Evolutionary conservation across 108 stramenopile species (phyloP).

Genomic region (Epipyxis sp.): DNA sequence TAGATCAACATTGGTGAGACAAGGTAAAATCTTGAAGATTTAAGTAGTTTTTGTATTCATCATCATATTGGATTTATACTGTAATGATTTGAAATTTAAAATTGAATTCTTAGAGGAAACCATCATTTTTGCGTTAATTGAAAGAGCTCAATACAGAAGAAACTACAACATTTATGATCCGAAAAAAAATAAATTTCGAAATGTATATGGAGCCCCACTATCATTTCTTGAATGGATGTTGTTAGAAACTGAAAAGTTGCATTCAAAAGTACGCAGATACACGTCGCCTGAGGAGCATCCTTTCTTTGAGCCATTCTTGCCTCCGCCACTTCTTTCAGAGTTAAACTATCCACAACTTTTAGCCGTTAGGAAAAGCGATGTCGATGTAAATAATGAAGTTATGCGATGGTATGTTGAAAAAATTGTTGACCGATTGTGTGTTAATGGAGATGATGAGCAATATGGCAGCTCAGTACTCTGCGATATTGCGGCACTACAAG

Average conservation of each 20-base stretch:
- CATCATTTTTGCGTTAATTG: constrained; percentile 96
- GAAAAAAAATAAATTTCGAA: neutral
- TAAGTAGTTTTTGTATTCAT: neutral
- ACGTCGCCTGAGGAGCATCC: constrained; percentile 93
- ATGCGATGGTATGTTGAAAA: constrained; percentile 71
- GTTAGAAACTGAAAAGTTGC: constrained; percentile 82
- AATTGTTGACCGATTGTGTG: constrained; percentile 71
- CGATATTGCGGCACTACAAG: constrained; percentile 85
- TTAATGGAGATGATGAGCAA: constrained; percentile 89
- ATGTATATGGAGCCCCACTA: constrained; percentile 23
- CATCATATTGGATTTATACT: neutral
- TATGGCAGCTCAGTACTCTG: constrained; percentile 80
- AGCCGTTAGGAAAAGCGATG: constrained; percentile 59
- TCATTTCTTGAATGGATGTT: constrained; percentile 90
- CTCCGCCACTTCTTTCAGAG: constrained; percentile 65
- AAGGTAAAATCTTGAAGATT: no score
- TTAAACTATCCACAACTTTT: constrained; percentile 71
- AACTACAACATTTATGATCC: constrained; percentile 75
- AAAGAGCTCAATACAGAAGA: constrained; percentile 85
- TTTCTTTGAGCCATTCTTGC: constrained; percentile 81
- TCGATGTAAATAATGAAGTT: constrained; percentile 83
- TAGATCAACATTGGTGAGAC: neutral
- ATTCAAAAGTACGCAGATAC: constrained; percentile 79
- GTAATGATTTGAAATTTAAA: neutral
- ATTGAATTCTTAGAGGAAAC: constrained; percentile 69